phyloP scores from a whole-genome alignment of 2,329 filamentous ascomycete species.

The Chrysoporthe austroafricana region DNA sequence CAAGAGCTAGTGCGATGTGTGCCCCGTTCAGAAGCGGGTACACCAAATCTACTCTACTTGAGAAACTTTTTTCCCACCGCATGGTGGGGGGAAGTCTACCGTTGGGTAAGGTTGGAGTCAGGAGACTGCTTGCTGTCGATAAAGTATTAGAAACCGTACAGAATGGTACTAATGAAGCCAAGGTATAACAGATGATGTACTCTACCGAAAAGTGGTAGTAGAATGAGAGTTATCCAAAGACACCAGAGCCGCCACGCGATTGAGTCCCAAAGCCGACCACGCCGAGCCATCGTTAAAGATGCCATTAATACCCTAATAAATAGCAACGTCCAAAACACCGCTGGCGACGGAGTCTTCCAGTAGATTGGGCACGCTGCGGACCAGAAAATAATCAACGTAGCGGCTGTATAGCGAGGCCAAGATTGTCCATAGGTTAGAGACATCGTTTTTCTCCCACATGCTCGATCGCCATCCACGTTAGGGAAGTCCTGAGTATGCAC shows the following conservation, averaged over 20 bases:
- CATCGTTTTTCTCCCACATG: conserved; percentile 34
- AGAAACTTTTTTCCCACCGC: too few relatives aligned
- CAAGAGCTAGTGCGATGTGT: too few relatives aligned
- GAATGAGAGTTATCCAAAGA: neutral
- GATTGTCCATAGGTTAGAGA: conserved; percentile 38
- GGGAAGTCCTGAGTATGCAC: conserved; percentile 45
- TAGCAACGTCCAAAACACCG: neutral
- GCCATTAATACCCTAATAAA: neutral
- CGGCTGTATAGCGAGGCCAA: conserved; percentile 33
- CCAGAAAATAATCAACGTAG: conserved; percentile 34
- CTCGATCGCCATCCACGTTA: conserved; percentile 39
- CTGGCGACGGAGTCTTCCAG: conserved; percentile 23
- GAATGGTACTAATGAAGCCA: too few relatives aligned
- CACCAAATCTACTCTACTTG: too few relatives aligned
- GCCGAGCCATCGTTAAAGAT: neutral
- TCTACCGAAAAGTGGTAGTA: neutral
- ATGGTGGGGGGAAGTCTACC: too few relatives aligned
- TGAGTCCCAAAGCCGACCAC: neutral
- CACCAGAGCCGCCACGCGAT: conserved; percentile 2
- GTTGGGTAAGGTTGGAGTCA: too few relatives aligned
- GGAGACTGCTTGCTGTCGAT: too few relatives aligned
- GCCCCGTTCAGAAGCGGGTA: too few relatives aligned
- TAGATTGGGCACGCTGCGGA: conserved; percentile 30
- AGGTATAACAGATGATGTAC: too few relatives aligned
- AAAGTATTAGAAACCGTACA: too few relatives aligned